Conservation (phyloP, 768 basidiomycete genomes). For the Trametes punicea region DNA sequence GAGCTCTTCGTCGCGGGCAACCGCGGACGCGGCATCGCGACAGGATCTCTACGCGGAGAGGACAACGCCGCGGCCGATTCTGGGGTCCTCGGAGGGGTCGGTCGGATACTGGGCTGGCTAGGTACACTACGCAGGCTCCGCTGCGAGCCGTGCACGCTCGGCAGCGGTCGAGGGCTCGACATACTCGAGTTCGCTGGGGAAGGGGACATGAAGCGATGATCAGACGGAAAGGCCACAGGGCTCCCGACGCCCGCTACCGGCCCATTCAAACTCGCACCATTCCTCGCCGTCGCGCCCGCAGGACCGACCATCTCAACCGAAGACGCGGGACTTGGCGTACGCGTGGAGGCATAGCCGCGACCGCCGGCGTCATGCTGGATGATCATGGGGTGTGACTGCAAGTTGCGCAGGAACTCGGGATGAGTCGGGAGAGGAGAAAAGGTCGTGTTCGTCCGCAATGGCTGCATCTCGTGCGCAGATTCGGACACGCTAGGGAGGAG, state of each 20-base stretch:
- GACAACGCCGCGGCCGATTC: conserved; percentile 15
- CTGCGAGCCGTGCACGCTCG: conserved; percentile 8
- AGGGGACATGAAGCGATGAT: conserved; percentile 6
- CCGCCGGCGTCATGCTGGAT: too few relatives aligned
- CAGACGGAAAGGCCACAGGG: conserved; percentile 13
- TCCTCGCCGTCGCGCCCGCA: background rate
- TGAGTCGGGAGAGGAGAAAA: conserved; percentile 14
- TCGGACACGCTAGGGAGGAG: conserved; percentile 1
- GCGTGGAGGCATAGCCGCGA: background rate
- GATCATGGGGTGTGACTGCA: conserved; percentile 18
- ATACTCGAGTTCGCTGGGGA: conserved; percentile 3
- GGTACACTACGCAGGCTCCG: conserved; percentile 11
- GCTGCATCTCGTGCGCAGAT: background rate
- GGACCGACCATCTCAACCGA: conserved; percentile 14
- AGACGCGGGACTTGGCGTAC: conserved; percentile 14
- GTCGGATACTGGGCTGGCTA: background rate
- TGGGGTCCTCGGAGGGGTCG: conserved; percentile 6
- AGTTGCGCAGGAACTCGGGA: conserved; percentile 14
- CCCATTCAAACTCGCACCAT: background rate
- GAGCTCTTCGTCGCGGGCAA: conserved; percentile 7
- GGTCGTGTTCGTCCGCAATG: conserved; percentile 9
- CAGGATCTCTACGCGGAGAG: conserved; percentile 1
- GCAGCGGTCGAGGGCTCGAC: conserved; percentile 13
- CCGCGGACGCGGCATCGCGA: conserved; percentile 8
- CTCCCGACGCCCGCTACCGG: background rate